Evolutionary conservation across 1,284 basidiomycete species (phyloP).

Genomic region (Naganishia cerealis): DNA sequence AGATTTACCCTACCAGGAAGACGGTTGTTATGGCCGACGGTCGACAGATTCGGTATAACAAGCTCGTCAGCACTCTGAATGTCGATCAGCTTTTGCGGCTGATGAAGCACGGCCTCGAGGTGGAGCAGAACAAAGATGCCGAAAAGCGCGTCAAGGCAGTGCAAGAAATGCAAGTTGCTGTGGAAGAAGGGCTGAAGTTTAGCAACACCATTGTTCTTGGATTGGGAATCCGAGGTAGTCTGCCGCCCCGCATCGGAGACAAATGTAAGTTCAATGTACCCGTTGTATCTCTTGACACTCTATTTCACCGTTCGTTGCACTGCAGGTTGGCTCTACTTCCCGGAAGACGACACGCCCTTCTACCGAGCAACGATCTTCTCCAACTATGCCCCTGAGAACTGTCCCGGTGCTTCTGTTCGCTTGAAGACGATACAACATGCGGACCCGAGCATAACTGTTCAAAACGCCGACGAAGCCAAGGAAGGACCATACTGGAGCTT

Average conservation of each 20-base stretch:
- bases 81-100: constrained; percentile 55
- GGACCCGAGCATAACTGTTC: constrained; percentile 52
- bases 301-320: constrained; percentile 46
- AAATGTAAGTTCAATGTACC: constrained; percentile 55
- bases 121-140: constrained; percentile 31
- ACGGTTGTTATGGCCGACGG: constrained; percentile 55
- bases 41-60: constrained; percentile 54
- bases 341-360: constrained; percentile 59
- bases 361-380: constrained; percentile 61
- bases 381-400: constrained; percentile 60
- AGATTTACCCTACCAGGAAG: constrained; percentile 54
- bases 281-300: constrained; percentile 58
- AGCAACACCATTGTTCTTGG: constrained; percentile 60
- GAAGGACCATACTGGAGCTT: constrained; percentile 57
- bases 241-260: constrained; percentile 59
- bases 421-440: constrained; percentile 58
- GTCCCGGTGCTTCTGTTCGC: constrained; percentile 52
- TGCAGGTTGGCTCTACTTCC: constrained; percentile 51
- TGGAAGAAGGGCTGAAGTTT: constrained; percentile 55
- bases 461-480: constrained; percentile 45
- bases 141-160: constrained; percentile 22
- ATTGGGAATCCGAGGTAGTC: constrained; percentile 57
- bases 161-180: constrained; percentile 51
- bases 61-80: constrained; percentile 57
- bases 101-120: constrained; percentile 37